These are phyloP conservation scores for Vitis hybrid DNA, from an alignment of 177 flowering plant genomes.

Conservation along the genomic window DNA sequence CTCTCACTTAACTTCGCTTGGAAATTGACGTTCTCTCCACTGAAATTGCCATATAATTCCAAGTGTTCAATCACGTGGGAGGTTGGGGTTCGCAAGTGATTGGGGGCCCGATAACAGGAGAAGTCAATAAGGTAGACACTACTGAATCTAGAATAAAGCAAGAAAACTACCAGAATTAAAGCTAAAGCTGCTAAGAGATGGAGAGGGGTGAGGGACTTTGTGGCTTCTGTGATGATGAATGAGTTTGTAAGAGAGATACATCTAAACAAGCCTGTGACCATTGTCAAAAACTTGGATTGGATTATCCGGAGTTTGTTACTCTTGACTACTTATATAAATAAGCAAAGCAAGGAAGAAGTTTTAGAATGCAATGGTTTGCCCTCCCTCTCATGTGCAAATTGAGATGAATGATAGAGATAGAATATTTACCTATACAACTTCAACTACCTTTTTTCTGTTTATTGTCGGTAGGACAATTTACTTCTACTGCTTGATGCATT, in stretches of 20 bases:
- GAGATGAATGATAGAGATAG: slow-evolving; percentile 3
- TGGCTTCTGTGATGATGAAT: slow-evolving; percentile 3
- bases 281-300: slow-evolving; percentile 4
- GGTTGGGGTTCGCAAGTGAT: slow-evolving; percentile 22
- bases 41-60: neutral
- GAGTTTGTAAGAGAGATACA: slow-evolving; percentile 3
- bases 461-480: no score
- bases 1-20: slow-evolving; percentile 22
- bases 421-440: no score
- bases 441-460: no score
- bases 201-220: slow-evolving; percentile 13
- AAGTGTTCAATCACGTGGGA: slow-evolving; percentile 31
- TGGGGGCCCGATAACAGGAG: slow-evolving; percentile 35
- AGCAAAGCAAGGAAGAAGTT: slow-evolving; percentile 8
- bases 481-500: no score
- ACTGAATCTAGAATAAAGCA: slow-evolving; percentile 18
- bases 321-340: neutral
- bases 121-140: slow-evolving; percentile 43
- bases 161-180: slow-evolving; percentile 16
- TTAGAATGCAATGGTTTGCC: slow-evolving; percentile 1
- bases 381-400: slow-evolving; percentile 9
- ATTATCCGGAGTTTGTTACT: neutral
- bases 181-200: slow-evolving; percentile 23
- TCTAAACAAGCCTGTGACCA: neutral
- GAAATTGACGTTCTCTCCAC: slow-evolving; percentile 28